Conservation (phyloP, 192 early-diverging fungal species). For the Chytriomyces sp. region DNA sequence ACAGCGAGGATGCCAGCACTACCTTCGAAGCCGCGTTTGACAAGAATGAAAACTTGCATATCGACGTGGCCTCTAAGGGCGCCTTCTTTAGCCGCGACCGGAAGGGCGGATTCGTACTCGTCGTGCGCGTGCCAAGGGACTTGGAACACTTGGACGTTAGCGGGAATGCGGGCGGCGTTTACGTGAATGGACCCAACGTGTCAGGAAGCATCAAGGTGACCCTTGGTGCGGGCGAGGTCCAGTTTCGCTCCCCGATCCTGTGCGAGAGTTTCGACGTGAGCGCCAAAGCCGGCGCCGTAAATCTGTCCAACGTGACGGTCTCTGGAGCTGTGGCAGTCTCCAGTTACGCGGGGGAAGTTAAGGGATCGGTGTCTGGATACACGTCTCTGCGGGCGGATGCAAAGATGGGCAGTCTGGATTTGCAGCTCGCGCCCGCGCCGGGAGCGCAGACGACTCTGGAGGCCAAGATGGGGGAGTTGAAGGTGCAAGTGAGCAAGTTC, state of each 20-base stretch:
- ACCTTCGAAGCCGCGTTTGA: no score
- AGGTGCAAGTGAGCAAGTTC: background rate
- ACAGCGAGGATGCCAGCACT: no score
- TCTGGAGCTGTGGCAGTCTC: background rate
- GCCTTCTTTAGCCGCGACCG: no score
- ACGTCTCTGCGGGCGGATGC: background rate
- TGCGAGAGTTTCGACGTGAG: background rate
- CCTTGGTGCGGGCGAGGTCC: background rate
- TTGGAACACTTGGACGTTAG: background rate
- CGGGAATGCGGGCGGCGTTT: background rate
- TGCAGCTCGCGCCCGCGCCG: background rate
- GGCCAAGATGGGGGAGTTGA: background rate
- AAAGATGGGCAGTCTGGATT: background rate
- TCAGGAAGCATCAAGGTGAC: background rate
- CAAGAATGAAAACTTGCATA: no score
- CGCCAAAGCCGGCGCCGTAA: background rate
- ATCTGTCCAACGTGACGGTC: background rate
- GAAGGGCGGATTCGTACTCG: no score
- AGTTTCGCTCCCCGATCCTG: background rate
- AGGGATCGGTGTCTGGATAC: background rate
- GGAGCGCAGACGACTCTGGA: background rate
- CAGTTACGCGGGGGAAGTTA: background rate
- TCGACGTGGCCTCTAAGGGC: no score
- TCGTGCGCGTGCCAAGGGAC: no score
- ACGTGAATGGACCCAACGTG: background rate